phyloP scores from a whole-genome alignment of 805 yeast species.

The Sugiyamaella smithiae region DNA sequence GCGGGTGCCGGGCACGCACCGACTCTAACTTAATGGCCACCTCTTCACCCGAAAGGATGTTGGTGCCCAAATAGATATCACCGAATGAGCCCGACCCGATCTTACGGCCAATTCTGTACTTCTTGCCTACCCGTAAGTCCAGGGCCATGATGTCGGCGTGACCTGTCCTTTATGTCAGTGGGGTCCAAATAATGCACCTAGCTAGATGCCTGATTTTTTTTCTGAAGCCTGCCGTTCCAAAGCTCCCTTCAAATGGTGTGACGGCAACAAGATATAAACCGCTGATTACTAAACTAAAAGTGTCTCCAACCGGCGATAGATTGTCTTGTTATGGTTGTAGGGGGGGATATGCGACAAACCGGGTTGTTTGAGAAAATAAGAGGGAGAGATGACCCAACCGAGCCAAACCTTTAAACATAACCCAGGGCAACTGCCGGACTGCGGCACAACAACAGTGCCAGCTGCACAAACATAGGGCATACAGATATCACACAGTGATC shows the following conservation, averaged over 20 bases:
- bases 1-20: slow-evolving; percentile 91
- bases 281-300: too few relatives aligned
- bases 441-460: too few relatives aligned
- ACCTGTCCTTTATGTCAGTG: neutral
- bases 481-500: too few relatives aligned
- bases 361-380: too few relatives aligned
- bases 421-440: neutral
- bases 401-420: slow-evolving; percentile 5
- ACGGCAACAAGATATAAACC: too few relatives aligned
- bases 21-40: slow-evolving; percentile 95
- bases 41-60: slow-evolving; percentile 93
- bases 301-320: too few relatives aligned
- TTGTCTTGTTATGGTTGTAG: too few relatives aligned
- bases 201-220: too few relatives aligned
- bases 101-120: slow-evolving; percentile 88
- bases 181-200: slow-evolving; percentile 6
- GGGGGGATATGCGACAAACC: too few relatives aligned
- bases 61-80: slow-evolving; percentile 90
- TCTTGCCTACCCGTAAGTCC: slow-evolving; percentile 90
- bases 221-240: too few relatives aligned
- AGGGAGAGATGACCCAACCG: slow-evolving; percentile 6
- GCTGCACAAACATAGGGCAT: too few relatives aligned
- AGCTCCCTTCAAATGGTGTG: too few relatives aligned
- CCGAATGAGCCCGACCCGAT: slow-evolving; percentile 98
- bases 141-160: neutral